Conservation (phyloP, 192 early-diverging fungal genomes). For the Podochytrium sp. region DNA sequence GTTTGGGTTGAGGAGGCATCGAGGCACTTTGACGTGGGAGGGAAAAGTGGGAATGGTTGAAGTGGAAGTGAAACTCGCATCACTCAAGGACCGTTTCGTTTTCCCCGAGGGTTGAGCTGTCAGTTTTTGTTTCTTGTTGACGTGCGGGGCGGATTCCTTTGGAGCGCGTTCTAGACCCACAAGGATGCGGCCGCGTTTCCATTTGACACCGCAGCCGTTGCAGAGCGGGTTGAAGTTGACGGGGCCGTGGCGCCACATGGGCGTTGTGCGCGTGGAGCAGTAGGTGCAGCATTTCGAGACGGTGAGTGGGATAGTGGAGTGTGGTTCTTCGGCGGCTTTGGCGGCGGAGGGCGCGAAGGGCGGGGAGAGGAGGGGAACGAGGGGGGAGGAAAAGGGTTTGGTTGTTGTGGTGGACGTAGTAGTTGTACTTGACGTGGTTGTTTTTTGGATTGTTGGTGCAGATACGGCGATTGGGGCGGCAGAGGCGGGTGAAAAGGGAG, state of each 20-base stretch:
- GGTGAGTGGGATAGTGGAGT: not conserved
- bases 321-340: not conserved
- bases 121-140: no score
- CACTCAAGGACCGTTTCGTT: no score
- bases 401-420: not conserved
- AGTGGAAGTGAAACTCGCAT: no score
- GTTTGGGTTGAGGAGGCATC: not conserved
- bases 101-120: no score
- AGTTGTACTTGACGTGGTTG: no score
- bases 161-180: constrained; percentile 22
- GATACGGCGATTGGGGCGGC: no score
- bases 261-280: constrained; percentile 34
- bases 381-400: not conserved
- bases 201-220: constrained; percentile 53
- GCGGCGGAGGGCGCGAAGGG: not conserved
- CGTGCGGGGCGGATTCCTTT: no score
- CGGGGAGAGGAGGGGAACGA: not conserved
- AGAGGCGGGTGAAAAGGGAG: no score
- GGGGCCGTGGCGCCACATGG: constrained; percentile 53
- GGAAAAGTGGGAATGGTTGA: not conserved
- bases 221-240: constrained; percentile 39
- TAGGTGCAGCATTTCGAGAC: constrained; percentile 26
- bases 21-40: not conserved
- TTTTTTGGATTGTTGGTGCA: no score
- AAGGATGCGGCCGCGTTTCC: constrained; percentile 45